Evolutionary conservation across 768 basidiomycete genomes (phyloP).

Genomic region (Rhizopogon salebrosus): DNA sequence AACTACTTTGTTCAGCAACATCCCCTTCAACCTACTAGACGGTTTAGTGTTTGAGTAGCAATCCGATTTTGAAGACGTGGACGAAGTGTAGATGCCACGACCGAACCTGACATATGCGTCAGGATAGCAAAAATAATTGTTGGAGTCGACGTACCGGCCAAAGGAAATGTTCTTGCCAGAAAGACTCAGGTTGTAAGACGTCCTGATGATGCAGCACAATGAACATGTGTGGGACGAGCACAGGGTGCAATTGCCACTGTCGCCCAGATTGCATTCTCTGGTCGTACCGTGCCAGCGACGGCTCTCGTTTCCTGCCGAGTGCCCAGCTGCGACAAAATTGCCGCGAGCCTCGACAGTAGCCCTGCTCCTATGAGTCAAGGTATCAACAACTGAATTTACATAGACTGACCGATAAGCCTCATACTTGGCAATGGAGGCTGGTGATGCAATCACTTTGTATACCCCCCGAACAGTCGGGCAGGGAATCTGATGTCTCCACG

Average conservation of each 20-base stretch:
- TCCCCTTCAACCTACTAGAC: conserved; percentile 54
- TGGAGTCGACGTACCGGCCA: conserved; percentile 48
- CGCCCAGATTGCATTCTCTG: conserved; percentile 59
- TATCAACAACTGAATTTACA: not conserved
- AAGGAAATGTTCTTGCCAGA: conserved; percentile 69
- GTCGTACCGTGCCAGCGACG: conserved; percentile 74
- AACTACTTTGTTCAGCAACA: conserved; percentile 70
- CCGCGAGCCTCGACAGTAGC: conserved; percentile 54
- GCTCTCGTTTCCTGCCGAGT: conserved; percentile 65
- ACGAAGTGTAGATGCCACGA: conserved; percentile 67
- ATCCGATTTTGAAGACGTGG: conserved; percentile 77
- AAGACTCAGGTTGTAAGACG: conserved; percentile 57
- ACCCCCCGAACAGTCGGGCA: conserved; percentile 56
- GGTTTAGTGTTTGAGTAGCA: conserved; percentile 57
- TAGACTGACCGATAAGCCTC: conserved; percentile 52
- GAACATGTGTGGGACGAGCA: conserved; percentile 57
- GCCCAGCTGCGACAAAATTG: conserved; percentile 47
- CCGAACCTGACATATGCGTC: conserved; percentile 44
- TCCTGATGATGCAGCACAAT: conserved; percentile 58
- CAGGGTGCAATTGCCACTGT: conserved; percentile 46
- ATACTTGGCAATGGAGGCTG: conserved; percentile 47
- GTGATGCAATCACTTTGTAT: conserved; percentile 57
- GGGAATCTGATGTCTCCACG: conserved; percentile 58
- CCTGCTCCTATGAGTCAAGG: conserved; percentile 26
- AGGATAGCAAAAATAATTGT: not conserved